Conservation (phyloP, 2,329 filamentous ascomycete genomes). For the Sclerotinia spermophila region DNA sequence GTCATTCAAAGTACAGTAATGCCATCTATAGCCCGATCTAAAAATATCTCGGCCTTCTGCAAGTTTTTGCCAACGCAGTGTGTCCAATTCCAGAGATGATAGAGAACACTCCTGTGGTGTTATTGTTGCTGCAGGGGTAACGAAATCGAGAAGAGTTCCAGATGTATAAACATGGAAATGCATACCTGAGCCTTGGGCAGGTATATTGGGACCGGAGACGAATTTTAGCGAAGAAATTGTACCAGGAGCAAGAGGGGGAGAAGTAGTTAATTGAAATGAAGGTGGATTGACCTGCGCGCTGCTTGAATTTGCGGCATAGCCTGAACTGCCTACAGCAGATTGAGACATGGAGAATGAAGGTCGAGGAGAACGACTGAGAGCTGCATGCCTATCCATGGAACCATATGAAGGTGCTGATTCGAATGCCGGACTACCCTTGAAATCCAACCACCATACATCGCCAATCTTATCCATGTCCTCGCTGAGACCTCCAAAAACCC, state of each 20-base stretch:
- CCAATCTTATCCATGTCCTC: constrained; percentile 96
- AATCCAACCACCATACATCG: constrained; percentile 95
- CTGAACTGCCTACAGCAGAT: constrained; percentile 54
- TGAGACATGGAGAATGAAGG: constrained; percentile 50
- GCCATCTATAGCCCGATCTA: constrained; percentile 88
- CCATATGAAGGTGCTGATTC: constrained; percentile 63
- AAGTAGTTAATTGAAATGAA: constrained; percentile 64
- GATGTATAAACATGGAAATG: constrained; percentile 97
- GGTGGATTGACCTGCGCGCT: constrained; percentile 64
- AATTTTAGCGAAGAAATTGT: constrained; percentile 89
- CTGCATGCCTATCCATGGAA: constrained; percentile 43
- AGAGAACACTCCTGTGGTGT: constrained; percentile 84
- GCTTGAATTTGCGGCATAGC: constrained; percentile 65
- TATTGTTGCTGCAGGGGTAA: constrained; percentile 86
- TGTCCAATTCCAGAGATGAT: constrained; percentile 81
- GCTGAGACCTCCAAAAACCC: constrained; percentile 93
- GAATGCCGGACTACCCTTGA: constrained; percentile 85
- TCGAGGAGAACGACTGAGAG: constrained; percentile 45
- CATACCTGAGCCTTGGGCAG: constrained; percentile 82
- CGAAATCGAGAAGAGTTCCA: constrained; percentile 87
- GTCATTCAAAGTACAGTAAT: constrained; percentile 95
- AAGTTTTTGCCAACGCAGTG: constrained; percentile 88
- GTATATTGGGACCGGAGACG: constrained; percentile 78
- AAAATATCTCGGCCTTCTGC: constrained; percentile 95
- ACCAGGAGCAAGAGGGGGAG: constrained; percentile 82